A percentile compares a stretch with the other conserved stretches of the same genome.
Evolutionary conservation across 495 filamentous ascomycete species (phyloP).

Genomic region (Rhizodiscina lignyota): DNA sequence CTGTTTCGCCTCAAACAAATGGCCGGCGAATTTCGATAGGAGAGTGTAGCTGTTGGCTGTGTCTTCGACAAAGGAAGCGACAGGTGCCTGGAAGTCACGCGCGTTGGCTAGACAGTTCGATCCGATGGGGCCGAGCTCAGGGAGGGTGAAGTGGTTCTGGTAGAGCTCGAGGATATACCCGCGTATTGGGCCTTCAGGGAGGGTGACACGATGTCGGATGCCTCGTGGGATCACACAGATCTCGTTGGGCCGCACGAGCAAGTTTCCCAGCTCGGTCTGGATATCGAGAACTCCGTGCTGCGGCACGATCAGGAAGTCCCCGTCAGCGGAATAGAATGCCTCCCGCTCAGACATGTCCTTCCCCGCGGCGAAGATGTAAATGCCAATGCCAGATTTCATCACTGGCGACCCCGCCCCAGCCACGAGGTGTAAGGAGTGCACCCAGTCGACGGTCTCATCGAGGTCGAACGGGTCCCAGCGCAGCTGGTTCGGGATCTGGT

Average conservation of each 20-base stretch:
- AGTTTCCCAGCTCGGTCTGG: conserved; percentile 10
- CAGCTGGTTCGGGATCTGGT: conserved; percentile 69
- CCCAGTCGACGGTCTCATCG: conserved; percentile 58
- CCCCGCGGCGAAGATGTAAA: conserved; percentile 1
- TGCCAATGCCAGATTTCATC: conserved; percentile 41
- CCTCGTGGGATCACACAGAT: conserved; percentile 13
- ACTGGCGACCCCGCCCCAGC: conserved; percentile 74
- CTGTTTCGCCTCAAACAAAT: conserved; percentile 57
- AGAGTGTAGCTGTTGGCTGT: conserved; percentile 36
- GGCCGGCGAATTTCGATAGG: conserved; percentile 63
- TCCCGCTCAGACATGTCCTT: conserved; percentile 1
- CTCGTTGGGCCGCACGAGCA: conserved; percentile 10
- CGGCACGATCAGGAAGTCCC: conserved; percentile 12
- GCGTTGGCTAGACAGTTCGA: conserved; percentile 75
- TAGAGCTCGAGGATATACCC: conserved; percentile 14
- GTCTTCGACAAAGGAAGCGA: conserved; percentile 57
- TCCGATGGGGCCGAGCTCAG: conserved; percentile 61
- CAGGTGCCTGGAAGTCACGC: conserved; percentile 74
- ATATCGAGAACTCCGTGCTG: conserved; percentile 12
- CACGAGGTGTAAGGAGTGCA: conserved; percentile 58
- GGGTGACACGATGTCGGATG: conserved; percentile 8
- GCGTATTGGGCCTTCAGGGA: conserved; percentile 5
- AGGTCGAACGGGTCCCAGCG: conserved; percentile 85
- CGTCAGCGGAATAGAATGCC: conserved; percentile 13
- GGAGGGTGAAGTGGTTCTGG: conserved; percentile 8